These are phyloP conservation scores for Trichopus zeylanicus DNA, from an alignment of 116 monocot genomes.

Conservation along the genomic window DNA sequence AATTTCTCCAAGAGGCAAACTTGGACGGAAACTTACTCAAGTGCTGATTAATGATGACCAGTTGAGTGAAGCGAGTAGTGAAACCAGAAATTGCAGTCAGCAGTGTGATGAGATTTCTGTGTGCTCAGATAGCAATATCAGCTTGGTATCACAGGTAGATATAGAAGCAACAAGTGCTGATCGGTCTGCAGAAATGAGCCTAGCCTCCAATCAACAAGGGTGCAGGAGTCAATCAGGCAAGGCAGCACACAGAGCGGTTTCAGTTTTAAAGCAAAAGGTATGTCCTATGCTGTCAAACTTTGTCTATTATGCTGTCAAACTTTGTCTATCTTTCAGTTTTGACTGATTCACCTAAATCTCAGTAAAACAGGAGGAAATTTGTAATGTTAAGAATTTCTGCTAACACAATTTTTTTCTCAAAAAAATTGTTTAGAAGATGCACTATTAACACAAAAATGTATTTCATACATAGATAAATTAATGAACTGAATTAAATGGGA, in stretches of 20 bases:
- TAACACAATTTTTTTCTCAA: no score
- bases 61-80: constrained; percentile 21
- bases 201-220: constrained; percentile 11
- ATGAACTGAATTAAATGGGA: no score
- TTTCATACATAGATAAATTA: no score
- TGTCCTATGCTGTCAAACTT: no score
- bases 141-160: constrained; percentile 35
- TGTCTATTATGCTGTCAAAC: no score
- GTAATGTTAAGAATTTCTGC: no score
- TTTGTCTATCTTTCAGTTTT: no score
- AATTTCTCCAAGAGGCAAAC: constrained; percentile 49
- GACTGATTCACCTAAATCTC: not conserved
- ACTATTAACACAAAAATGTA: no score
- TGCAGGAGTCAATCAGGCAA: no score
- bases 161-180: constrained; percentile 41
- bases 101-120: constrained; percentile 30
- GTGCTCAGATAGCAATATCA: constrained; percentile 31
- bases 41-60: constrained; percentile 21
- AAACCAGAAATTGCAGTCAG: constrained; percentile 20
- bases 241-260: constrained; percentile 12
- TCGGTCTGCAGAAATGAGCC: constrained; percentile 24
- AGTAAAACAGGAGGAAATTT: no score
- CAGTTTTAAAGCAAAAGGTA: constrained; percentile 35
- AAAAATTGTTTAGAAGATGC: no score
- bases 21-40: constrained; percentile 25